phyloP scores from a whole-genome alignment of 768 basidiomycete genomes.

The Trametes cingulata region DNA sequence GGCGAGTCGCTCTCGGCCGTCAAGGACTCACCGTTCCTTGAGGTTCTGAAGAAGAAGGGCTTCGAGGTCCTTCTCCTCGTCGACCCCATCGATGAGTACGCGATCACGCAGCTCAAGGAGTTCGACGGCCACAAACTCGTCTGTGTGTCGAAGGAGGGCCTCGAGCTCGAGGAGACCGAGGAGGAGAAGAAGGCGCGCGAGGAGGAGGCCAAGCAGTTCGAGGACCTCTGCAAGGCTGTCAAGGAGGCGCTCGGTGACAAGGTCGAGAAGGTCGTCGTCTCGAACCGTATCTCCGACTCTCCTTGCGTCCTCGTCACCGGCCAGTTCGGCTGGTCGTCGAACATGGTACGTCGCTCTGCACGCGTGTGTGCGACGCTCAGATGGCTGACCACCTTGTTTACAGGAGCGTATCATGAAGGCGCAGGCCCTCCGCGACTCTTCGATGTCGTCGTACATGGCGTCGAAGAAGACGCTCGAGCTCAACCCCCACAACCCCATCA shows the following conservation, averaged over 20 bases:
- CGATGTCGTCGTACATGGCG: constrained; percentile 99
- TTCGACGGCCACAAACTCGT: constrained; percentile 97
- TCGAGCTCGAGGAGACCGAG: constrained; percentile 98
- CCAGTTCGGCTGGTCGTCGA: constrained; percentile 99
- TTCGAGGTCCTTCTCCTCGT: constrained; percentile 97
- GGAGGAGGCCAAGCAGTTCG: constrained; percentile 78
- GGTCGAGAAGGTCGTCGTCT: constrained; percentile 98
- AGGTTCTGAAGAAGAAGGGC: constrained; percentile 99
- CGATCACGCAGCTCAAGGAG: constrained; percentile 98
- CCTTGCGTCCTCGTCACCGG: constrained; percentile 98
- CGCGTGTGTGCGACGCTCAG: neutral
- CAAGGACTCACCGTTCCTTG: constrained; percentile 97
- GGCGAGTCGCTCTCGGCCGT: constrained; percentile 93
- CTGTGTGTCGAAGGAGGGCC: constrained; percentile 98
- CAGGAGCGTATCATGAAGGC: constrained; percentile 99
- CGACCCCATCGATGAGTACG: constrained; percentile 99
- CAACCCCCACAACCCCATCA: constrained; percentile 88
- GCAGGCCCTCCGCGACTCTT: constrained; percentile 93
- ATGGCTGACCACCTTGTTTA: constrained; percentile 4
- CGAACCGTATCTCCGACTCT: constrained; percentile 96
- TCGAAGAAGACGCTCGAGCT: constrained; percentile 98
- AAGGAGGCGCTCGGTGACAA: constrained; percentile 99
- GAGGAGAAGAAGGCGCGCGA: constrained; percentile 94
- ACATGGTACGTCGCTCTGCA: constrained; percentile 68
- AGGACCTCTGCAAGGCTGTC: constrained; percentile 89